Evolutionary conservation across 257 asterid genomes (phyloP), one percentile per base, ranked within the genome.

Genomic region (Anisodus tanguticus): DNA sequence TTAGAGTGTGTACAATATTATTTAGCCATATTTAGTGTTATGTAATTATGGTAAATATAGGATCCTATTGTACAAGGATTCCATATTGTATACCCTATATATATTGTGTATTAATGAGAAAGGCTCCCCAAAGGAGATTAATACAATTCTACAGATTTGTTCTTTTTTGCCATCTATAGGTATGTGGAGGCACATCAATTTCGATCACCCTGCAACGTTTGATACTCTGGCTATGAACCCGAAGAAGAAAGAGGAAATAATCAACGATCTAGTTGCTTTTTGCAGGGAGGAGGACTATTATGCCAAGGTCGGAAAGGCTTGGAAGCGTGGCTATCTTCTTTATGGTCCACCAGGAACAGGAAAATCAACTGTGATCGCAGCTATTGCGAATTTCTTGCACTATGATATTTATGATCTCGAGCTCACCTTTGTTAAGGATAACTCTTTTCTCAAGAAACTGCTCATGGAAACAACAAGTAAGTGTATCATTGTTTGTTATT

Each of bases 331-430:
- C 0, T 72, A 72, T n/a, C 80, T 72, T 72, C 80, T 72, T 72
- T 72, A 72, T n/a, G 80, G 80, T 19, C 41, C 59, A n/a, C 80
- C 80, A 5, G 80, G 80, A 45, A 72, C 59, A 2, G 80, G 59
- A 45, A 72, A 72, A 72, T 72, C 59, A 45, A 72, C 80, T 0
- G 45, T 45, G 80, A 72, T 72, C 2, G 59, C 80, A 45, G 80
- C 80, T 1, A 72, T 72, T n/a, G 80, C 80, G 0, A 72, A 72
- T 19, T 72, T 45, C 59, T 45, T 72, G 58, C 45, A 72, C 16
- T 72, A 72, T 72, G 80, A 72, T 19, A 72, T n/a, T 72, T 71
- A 71, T n/a, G 80, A 71, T 71, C 80, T 71, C n/a, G 80, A 71
- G 58, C 58, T 71, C 0, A 71, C 80, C 1, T 71, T 39, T 0